Evolutionary conservation across 495 filamentous ascomycete species (phyloP), one percentile per base, ranked within the genome.

Genomic region (Apodospora peruviana): DNA sequence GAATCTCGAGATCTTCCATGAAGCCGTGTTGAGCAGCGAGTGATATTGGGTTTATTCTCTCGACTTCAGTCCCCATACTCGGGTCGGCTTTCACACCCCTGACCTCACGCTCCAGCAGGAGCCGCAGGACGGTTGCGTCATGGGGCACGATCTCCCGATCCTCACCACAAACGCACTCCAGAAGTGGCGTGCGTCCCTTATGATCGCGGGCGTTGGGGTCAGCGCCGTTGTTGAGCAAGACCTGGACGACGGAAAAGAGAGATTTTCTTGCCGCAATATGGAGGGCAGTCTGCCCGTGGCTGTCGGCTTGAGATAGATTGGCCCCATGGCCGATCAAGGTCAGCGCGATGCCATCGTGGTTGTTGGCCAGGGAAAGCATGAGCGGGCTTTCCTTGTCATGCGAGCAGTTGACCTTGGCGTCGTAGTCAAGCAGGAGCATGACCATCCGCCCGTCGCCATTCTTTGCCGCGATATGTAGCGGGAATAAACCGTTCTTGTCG

Each of bases 391-490:
- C 12, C 3, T 16, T 7, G n/a, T 39, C 39, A 8, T 20, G 36
- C 1, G 43, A 39, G n/a, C 47, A 39, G 39, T 56, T 22, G 0
- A 56, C 48, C 11, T 17, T 39, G 0, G 53, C 53, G 9, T 40
- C 48, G n/a, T 20, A 34, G 2, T 12, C 20, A n/a, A 56, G 24
- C 16, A 56, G 44, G 17, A 51, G 27, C 8, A 50, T 17, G 23
- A 48, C 38, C 38, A 56, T 47, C 22, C 20, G 17, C 10, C 48
- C 8, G 17, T 51, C 21, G 3, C 47, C 53, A 11, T 29, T 22
- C 29, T 39, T 42, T 2, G 53, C 43, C 1, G 53, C 47, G 9
- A 51, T 19, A 12, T 50, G 47, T 4, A 56, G 43, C 2, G 53
- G 53, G 12, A 5, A 48, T 0, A 51, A 22, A 4, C 42, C 39